Evolutionary conservation across 805 yeast genomes (phyloP).

Genomic region (Saccharomycopsis sp.): DNA sequence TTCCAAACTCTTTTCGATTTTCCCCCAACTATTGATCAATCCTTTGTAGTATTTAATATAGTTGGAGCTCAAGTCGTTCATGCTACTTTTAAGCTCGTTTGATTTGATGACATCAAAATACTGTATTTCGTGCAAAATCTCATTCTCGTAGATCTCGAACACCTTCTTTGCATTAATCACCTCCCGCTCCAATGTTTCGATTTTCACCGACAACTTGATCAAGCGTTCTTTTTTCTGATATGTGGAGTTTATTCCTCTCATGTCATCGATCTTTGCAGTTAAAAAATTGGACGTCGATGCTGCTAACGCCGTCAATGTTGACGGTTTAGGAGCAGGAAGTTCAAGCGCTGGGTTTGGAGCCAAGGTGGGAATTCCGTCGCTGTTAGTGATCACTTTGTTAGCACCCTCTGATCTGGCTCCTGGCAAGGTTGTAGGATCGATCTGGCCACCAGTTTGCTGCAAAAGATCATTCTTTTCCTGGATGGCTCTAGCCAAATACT

Average conservation of each 20-base stretch:
- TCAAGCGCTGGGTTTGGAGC: conserved; percentile 16
- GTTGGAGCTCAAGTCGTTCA: conserved; percentile 66
- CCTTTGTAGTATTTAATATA: conserved; percentile 68
- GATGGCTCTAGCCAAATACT: conserved; percentile 65
- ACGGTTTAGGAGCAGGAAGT: conserved; percentile 20
- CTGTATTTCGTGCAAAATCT: conserved; percentile 48
- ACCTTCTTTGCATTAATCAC: conserved; percentile 43
- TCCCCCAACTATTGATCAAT: conserved; percentile 65
- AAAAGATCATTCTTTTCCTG: conserved; percentile 53
- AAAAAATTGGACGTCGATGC: conserved; percentile 36
- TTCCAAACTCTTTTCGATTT: conserved; percentile 36
- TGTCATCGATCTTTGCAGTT: conserved; percentile 51
- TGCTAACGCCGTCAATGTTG: conserved; percentile 19
- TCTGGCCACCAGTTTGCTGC: conserved; percentile 30
- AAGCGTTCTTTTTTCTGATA: conserved; percentile 42
- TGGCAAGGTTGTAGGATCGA: neutral
- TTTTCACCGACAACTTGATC: conserved; percentile 41
- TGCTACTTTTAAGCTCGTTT: conserved; percentile 63
- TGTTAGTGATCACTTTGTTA: conserved; percentile 9
- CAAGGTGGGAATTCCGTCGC: conserved; percentile 14
- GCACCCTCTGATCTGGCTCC: conserved; percentile 3
- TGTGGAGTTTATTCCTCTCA: conserved; percentile 49
- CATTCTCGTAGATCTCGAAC: conserved; percentile 49
- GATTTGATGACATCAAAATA: conserved; percentile 78
- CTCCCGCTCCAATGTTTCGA: conserved; percentile 43